Conservation (phyloP, 345 rosid genomes). For the Trapa bicornis region DNA sequence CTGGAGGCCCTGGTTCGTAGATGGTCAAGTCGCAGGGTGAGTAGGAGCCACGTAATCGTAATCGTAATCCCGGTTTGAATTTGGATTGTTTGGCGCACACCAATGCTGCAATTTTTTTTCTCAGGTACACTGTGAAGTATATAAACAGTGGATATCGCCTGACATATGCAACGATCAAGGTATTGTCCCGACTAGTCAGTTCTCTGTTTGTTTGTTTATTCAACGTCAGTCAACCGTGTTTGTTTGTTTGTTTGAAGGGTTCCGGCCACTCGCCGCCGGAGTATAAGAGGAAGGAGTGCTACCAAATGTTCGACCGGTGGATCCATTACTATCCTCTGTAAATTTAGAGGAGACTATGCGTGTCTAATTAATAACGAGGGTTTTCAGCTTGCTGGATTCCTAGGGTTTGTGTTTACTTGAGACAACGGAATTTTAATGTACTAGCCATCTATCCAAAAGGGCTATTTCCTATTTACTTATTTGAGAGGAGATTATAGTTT, state of each 20-base stretch:
- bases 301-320: conserved; percentile 25
- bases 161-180: conserved; percentile 34
- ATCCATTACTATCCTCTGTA: conserved; percentile 26
- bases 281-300: conserved; percentile 23
- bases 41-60: too few relatives aligned
- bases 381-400: too few relatives aligned
- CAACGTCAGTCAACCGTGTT: not conserved
- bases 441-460: too few relatives aligned
- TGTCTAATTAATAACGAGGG: not conserved
- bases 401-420: not conserved
- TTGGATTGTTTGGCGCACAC: too few relatives aligned
- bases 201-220: too few relatives aligned
- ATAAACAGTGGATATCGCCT: conserved; percentile 17
- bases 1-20: conserved; percentile 35
- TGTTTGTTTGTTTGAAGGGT: conserved; percentile 14
- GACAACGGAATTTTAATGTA: not conserved
- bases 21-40: conserved; percentile 34
- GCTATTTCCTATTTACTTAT: too few relatives aligned
- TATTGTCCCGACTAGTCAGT: not conserved
- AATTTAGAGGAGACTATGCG: not conserved
- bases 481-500: too few relatives aligned
- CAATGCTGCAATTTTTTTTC: too few relatives aligned
- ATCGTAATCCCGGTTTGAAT: too few relatives aligned
- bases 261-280: conserved; percentile 31
- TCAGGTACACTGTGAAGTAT: conserved; percentile 16